phyloP scores from a whole-genome alignment of 345 rosid genomes.

The Schrenkiella parvula region DNA sequence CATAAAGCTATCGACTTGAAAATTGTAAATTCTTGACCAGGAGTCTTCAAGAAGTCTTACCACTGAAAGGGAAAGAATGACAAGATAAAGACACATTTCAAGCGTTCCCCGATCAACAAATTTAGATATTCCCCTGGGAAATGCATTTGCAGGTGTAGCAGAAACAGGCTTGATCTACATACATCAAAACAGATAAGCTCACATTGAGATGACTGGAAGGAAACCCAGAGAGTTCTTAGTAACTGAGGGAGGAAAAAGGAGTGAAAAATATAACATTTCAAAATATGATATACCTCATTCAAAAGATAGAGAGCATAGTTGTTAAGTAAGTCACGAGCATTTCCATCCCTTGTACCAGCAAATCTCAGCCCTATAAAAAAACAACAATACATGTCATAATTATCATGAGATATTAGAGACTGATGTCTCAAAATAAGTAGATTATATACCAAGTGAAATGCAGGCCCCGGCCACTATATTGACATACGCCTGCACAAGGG shows the following conservation, averaged over 20 bases:
- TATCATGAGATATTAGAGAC: conserved; percentile 14
- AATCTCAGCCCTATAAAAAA: conserved; percentile 71
- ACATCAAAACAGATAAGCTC: conserved; percentile 22
- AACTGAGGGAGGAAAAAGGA: background rate
- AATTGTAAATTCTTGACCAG: background rate
- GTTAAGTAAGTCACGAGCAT: conserved; percentile 80
- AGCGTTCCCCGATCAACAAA: conserved; percentile 88
- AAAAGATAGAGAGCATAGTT: conserved; percentile 73
- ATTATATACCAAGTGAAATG: conserved; percentile 72
- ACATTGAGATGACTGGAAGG: conserved; percentile 1
- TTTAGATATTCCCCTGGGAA: conserved; percentile 74
- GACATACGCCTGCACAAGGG: conserved; percentile 82
- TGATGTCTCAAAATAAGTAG: background rate
- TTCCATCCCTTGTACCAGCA: conserved; percentile 88
- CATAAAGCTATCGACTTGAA: conserved; percentile 16
- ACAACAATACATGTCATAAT: conserved; percentile 20
- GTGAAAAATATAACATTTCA: conserved; percentile 14
- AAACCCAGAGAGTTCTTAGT: background rate
- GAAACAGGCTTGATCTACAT: conserved; percentile 84
- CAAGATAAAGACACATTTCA: conserved; percentile 87
- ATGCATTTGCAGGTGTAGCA: conserved; percentile 41
- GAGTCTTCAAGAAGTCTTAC: conserved; percentile 33
- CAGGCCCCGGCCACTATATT: conserved; percentile 94
- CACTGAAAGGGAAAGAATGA: conserved; percentile 86
- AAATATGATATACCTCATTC: conserved; percentile 66